Conservation (phyloP, 164 flowering plant genomes). For the Vitis rotundifolia region DNA sequence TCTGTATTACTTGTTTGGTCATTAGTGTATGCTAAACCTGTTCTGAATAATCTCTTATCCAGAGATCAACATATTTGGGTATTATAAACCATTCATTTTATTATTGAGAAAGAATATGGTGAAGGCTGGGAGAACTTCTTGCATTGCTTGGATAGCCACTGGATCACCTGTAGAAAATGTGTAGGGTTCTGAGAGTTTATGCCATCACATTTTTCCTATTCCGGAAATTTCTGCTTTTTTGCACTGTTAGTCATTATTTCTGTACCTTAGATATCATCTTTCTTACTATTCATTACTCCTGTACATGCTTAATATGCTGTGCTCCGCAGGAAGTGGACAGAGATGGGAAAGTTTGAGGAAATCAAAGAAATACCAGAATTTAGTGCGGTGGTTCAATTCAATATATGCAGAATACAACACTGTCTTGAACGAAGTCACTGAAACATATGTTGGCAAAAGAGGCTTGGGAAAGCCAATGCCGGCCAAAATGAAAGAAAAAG, state of each 20-base stretch:
- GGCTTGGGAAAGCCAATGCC: constrained; percentile 54
- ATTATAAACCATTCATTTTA: not conserved
- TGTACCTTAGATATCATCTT: not conserved
- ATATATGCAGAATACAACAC: constrained; percentile 48
- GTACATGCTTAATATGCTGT: not conserved
- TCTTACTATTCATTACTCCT: not conserved
- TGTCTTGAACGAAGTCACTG: constrained; percentile 45
- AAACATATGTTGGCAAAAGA: constrained; percentile 58
- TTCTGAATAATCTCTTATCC: not conserved
- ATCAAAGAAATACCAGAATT: constrained; percentile 75
- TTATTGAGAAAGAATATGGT: not conserved
- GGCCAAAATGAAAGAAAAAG: constrained; percentile 41
- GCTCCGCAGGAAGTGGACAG: constrained; percentile 63
- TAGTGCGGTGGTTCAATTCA: constrained; percentile 86
- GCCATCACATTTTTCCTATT: not conserved
- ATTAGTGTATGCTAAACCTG: not conserved
- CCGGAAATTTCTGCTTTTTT: not conserved
- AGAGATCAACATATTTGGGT: not conserved
- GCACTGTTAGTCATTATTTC: not conserved
- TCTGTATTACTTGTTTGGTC: not conserved
- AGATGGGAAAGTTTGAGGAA: constrained; percentile 95
- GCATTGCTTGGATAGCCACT: not conserved
- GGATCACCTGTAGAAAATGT: not conserved
- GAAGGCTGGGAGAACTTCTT: not conserved
- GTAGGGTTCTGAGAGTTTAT: not conserved